These are phyloP conservation scores for Scedosporium aurantiacum DNA, from an alignment of 2,329 filamentous ascomycete species.

Conservation along the genomic window DNA sequence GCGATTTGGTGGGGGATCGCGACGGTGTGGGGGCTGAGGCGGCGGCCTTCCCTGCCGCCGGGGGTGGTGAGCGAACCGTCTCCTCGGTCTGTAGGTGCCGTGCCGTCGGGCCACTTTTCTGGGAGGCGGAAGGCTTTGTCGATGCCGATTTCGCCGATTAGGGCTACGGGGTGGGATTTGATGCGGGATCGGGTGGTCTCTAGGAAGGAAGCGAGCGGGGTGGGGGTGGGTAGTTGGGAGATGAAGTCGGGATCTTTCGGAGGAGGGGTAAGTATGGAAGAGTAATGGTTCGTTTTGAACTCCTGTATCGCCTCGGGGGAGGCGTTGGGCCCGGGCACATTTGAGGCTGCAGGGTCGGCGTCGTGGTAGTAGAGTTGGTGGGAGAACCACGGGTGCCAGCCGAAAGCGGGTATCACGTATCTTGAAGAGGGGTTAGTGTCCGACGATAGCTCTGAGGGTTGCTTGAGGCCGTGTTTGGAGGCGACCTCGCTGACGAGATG, in stretches of 20 bases:
- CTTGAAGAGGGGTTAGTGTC: not conserved
- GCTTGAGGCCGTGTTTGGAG: constrained; percentile 36
- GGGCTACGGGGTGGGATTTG: constrained; percentile 45
- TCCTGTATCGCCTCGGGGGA: constrained; percentile 25
- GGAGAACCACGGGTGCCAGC: constrained; percentile 83
- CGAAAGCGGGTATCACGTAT: constrained; percentile 56
- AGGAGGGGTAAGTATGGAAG: constrained; percentile 50
- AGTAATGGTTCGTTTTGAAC: constrained; percentile 50
- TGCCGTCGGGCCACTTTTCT: constrained; percentile 35
- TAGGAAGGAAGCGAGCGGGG: constrained; percentile 47
- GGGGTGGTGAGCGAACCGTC: constrained; percentile 40
- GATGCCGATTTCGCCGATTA: constrained; percentile 68
- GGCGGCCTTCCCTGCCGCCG: constrained; percentile 59
- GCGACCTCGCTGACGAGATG: constrained; percentile 56
- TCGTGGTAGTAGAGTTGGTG: constrained; percentile 66
- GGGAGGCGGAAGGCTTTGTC: constrained; percentile 71
- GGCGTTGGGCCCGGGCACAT: not conserved
- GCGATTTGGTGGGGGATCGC: constrained; percentile 56
- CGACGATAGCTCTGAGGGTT: not conserved
- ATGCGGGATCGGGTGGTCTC: constrained; percentile 44
- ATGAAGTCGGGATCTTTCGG: constrained; percentile 32
- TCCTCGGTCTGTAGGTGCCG: constrained; percentile 12
- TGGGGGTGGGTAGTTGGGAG: constrained; percentile 45
- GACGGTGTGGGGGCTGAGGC: constrained; percentile 57
- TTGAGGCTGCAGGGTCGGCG: constrained; percentile 10